phyloP scores from a whole-genome alignment of 106 monocot species.

The Phalaenopsis equestris region DNA sequence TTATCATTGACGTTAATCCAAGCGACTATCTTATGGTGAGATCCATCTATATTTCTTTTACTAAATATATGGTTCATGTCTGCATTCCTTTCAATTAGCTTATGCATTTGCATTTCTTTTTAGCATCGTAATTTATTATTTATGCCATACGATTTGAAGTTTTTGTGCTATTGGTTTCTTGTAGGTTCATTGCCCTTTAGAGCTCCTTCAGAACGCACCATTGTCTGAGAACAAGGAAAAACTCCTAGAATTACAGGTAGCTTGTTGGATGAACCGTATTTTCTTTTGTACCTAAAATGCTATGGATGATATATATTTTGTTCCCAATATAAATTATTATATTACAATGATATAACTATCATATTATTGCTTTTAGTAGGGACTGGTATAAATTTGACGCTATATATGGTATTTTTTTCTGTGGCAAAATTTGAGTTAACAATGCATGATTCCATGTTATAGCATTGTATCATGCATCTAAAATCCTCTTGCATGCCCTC shows the following conservation, averaged over 20 bases:
- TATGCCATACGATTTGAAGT: not conserved
- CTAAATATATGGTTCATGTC: not conserved
- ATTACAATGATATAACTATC: not conserved
- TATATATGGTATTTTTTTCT: no score
- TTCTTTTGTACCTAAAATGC: not conserved
- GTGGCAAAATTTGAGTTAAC: not conserved
- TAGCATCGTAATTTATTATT: not conserved
- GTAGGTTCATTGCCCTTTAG: constrained; percentile 87
- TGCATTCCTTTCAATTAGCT: not conserved
- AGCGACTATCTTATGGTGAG: constrained; percentile 95
- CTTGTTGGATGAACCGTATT: not conserved
- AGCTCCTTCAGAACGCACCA: constrained; percentile 49
- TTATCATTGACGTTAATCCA: constrained; percentile 67
- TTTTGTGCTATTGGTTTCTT: not conserved
- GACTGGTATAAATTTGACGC: not conserved
- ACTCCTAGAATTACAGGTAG: constrained; percentile 75
- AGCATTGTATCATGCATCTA: not conserved
- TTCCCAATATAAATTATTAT: not conserved
- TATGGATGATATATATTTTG: not conserved
- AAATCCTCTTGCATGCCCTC: not conserved
- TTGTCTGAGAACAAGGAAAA: constrained; percentile 50
- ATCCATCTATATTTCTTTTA: not conserved
- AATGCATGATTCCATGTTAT: not conserved
- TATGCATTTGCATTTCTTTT: not conserved
- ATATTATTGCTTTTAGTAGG: not conserved